Evolutionary conservation across 2,329 filamentous ascomycete species (phyloP), one percentile per base, ranked within the genome.

Genomic region (Westerdykella sp.): DNA sequence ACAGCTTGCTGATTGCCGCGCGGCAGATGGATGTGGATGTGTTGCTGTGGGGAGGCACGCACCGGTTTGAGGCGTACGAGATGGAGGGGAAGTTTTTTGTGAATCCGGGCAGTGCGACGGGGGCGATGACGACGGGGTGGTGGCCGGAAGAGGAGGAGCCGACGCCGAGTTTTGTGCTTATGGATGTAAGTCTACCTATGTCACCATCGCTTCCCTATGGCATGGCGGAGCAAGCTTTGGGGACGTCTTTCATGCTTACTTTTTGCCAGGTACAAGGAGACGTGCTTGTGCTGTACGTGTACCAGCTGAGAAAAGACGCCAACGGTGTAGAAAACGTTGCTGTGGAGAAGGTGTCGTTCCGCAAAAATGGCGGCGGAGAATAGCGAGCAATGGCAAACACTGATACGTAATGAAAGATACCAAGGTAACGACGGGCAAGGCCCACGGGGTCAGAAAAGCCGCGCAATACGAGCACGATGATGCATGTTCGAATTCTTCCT

Each of bases 251-350:
- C 16, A 6, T 31, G 44, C 41, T 47, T 28, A 45, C 40, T 18
- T 37, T 16, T 13, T 12, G 40, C 37, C 56, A 95, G 88, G 87
- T 95, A 30, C 91, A 97, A 79, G 91, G 91, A 25, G 94, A 96
- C 65, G 94, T 94, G 13, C 78, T 97, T 53, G 94, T 94, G 46
- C 76, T 97, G 39, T 97, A 97, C 67, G 91, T 97, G 41, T 97
- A 97, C 50, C 75, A 78, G 54, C 59, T 78, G 44, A 70, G 72
- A 51, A 76, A 69, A 50, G 74, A 77, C 44, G 72, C 67, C 30
- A 69, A 75, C 47, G 75, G 74, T 4, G 70, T 67, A 31, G 74
- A 77, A 59, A 76, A 66, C 43, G 75, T 78, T 16, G 73, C 70
- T 6, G 75, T 78, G 46, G 75, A 78, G 59, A 78, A 77, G 57